phyloP scores from a whole-genome alignment of 192 early-diverging fungal species.

The Coemansia sp. region DNA sequence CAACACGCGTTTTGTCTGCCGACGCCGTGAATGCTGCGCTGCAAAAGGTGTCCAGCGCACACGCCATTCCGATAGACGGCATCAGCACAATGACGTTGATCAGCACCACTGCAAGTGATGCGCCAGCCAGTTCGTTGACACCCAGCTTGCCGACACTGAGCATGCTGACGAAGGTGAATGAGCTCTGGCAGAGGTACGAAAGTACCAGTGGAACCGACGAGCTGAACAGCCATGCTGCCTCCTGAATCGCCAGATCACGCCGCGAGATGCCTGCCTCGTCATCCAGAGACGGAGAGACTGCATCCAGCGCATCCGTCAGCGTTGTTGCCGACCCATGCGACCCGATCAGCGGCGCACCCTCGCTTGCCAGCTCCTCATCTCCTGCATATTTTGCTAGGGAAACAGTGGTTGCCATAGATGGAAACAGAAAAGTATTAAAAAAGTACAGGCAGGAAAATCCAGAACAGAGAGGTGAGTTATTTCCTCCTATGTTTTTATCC shows the following conservation, averaged over 20 bases:
- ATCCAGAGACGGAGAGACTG: not conserved
- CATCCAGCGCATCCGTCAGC: constrained; percentile 11
- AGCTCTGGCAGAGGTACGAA: constrained; percentile 67
- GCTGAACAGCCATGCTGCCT: constrained; percentile 33
- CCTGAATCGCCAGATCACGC: constrained; percentile 25
- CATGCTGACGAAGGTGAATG: constrained; percentile 65
- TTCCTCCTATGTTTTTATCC: too few relatives aligned
- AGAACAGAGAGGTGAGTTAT: too few relatives aligned
- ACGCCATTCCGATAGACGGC: constrained; percentile 65
- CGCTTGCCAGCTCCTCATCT: constrained; percentile 4
- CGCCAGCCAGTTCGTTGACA: constrained; percentile 66
- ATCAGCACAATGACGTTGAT: constrained; percentile 69
- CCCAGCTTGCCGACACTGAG: constrained; percentile 66
- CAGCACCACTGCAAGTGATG: constrained; percentile 70
- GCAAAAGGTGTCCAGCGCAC: constrained; percentile 51
- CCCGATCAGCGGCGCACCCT: constrained; percentile 10
- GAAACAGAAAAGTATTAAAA: not conserved
- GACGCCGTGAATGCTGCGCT: constrained; percentile 46
- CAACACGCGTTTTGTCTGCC: constrained; percentile 42
- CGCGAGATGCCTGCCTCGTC: constrained; percentile 31
- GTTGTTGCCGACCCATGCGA: constrained; percentile 37
- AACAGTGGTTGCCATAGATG: not conserved
- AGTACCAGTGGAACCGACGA: constrained; percentile 58
- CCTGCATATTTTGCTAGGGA: not conserved
- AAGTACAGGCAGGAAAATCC: too few relatives aligned